Base-by-base conservation (phyloP, 768 basidiomycete species). In the Lactifluus subvellereus region DNA sequence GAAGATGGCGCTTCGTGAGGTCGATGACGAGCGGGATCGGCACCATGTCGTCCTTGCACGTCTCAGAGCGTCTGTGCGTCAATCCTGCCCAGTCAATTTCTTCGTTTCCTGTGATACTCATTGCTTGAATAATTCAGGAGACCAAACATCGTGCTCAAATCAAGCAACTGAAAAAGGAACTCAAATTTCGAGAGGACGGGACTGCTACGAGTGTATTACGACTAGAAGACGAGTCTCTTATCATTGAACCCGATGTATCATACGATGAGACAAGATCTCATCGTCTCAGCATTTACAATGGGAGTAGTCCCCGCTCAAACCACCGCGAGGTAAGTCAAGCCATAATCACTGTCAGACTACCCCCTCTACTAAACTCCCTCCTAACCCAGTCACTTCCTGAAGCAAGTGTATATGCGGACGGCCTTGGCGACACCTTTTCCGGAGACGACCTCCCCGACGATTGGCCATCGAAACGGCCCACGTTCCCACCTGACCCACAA, bases 121-220 rank as follows among this genome's bases (percentile, higher is more conserved):
- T 38, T 14, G 27, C 9, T 32, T 7, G 14, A 48, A 16, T 35
- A 27, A 49, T 37, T 3, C 30, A 64, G 62, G 57, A 59, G 3
- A 49, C 32, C 8, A 64, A 60, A 60, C 53, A 49, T 14, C 57
- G 58, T 38, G 58, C 58, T 55, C 58, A 64, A 33, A 53, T 60
- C 49, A 60, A 52, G 42, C 58, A 64, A 10, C 62, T 64, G 32
- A 54, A 60, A 55, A 43, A 18, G 4, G 48, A 50, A 1, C 58
- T 60, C 16, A 42, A 45, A 33, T 50, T 48, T 20, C 62, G 33
- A 27, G 53, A 59, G 47, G 22, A 6, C 10, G 48, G 32, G 14
- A 35, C 30, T 30, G 27, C 22, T n/a, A 16, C 18, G 13, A 42
- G 20, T 33, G 35, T 16, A 13, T 16, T 3, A 9, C 62, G 51